Base-by-base conservation (phyloP, 148 eudicot genomes). In the Persicaria maculosa region DNA sequence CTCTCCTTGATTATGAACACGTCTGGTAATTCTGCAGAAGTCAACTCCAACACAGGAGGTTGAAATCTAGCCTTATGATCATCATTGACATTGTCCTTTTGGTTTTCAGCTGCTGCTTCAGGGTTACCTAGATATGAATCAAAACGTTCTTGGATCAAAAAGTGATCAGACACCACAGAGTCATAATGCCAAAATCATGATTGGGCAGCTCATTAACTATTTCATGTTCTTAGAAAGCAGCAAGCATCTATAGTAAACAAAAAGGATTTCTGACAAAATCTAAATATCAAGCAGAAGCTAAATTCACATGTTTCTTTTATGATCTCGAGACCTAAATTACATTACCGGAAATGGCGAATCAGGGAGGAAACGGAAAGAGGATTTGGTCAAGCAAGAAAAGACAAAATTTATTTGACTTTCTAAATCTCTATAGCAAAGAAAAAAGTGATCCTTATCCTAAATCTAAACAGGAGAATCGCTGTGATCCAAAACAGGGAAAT, bases 1-100 rank as follows among this genome's bases (percentile, higher is more conserved):
- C 89, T 86, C 78, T 92, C 95, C 73, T 92, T 94, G 68, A 94
- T 86, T 58, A 80, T 68, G 50, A 92, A 82, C 55, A 86, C 77
- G 75, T 89, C 91, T 14, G 79, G 72, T 62, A 75, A 50, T 22
- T 86, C 86, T 9, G 75, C 43, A 11, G 88, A 88, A 48, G 82
- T 61, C 17, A 83, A 74, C 19, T 84, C 83, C 58, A 77, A 9
- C 72, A 77, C 25, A 15, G 47, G 89, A 0, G 78, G 61, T 47
- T 81, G 85, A 17, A 82, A 53, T 74, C 77, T 86, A 69, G 50
- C 85, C 72, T 79, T 85, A 74, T 71, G 65, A 40, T 81, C 79
- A 4, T 14, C 72, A 44, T 68, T 68, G 72, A 25, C 81, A 17
- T 53, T 77, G 9, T 53, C 77, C 9, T 64, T 48, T 57, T 54